A percentile compares a stretch with the other conserved stretches of the same genome.
Conservation (phyloP, 257 asterid genomes). For the Eucommia ulmoides region DNA sequence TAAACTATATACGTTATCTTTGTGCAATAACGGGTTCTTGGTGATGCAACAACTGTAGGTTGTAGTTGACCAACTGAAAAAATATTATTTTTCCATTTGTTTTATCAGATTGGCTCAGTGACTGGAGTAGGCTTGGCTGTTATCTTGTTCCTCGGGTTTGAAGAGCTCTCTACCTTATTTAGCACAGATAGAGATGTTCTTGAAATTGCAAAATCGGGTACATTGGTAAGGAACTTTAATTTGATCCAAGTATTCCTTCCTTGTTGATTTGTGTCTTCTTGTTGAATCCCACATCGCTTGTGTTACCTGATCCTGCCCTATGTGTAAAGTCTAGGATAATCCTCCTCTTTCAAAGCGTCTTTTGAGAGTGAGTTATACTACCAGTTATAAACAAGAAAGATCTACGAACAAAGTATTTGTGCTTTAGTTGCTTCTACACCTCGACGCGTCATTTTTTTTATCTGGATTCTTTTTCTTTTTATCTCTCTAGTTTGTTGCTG, state of each 20-base stretch:
- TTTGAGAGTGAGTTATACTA: no score
- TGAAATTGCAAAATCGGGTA: constrained; percentile 61
- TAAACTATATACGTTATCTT: constrained; percentile 15
- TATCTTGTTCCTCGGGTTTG: constrained; percentile 54
- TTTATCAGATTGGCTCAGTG: constrained; percentile 47
- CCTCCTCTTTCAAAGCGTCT: no score
- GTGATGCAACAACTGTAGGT: no score
- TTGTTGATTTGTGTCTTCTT: neutral
- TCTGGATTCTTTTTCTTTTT: constrained; percentile 6
- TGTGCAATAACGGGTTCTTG: neutral
- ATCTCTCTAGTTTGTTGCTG: constrained; percentile 65
- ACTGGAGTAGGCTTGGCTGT: constrained; percentile 60
- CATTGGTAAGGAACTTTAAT: constrained; percentile 50
- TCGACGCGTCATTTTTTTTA: no score
- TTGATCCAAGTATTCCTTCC: neutral
- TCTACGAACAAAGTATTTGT: neutral
- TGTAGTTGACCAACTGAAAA: no score
- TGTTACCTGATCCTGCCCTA: no score
- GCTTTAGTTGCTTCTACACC: neutral
- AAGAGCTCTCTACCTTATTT: constrained; percentile 56
- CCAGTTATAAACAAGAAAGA: no score
- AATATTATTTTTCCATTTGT: no score
- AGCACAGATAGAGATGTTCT: constrained; percentile 69
- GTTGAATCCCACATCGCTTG: no score
- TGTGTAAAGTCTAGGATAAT: no score